A percentile compares a stretch with the other conserved stretches of the same genome.
Conservation (phyloP, 2,329 filamentous ascomycete species). For the Pseudopyricularia javanii region DNA sequence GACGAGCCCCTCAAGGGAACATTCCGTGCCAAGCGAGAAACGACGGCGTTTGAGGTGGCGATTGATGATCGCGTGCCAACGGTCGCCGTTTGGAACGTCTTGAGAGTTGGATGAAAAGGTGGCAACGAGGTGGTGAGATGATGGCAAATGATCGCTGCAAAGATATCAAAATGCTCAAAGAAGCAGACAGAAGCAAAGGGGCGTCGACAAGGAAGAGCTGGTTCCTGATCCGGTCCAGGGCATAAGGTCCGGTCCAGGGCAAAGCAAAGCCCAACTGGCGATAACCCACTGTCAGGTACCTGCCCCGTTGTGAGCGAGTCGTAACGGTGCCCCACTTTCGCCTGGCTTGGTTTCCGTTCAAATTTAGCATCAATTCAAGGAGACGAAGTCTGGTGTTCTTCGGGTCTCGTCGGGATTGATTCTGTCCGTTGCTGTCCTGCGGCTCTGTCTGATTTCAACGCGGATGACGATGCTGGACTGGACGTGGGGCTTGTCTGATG, state of each 20-base stretch:
- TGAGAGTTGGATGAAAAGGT: neutral
- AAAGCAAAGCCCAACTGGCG: neutral
- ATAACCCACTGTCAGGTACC: neutral
- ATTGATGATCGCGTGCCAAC: neutral
- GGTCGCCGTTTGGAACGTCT: neutral
- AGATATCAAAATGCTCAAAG: neutral
- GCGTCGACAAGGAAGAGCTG: neutral
- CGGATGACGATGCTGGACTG: too few relatives aligned
- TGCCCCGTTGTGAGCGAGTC: neutral
- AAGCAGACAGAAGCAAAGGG: neutral
- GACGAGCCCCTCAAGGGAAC: neutral
- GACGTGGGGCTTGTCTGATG: too few relatives aligned
- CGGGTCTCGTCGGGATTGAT: too few relatives aligned
- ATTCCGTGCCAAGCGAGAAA: neutral
- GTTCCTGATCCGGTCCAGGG: neutral
- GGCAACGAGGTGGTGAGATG: neutral
- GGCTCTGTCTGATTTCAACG: too few relatives aligned
- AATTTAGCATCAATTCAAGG: neutral
- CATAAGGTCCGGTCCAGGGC: too few relatives aligned
- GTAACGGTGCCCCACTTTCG: neutral
- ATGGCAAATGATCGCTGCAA: neutral
- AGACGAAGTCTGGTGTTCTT: neutral
- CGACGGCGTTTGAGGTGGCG: neutral
- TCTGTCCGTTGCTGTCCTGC: neutral
- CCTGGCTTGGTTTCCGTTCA: neutral